Percentiles rank a stretch among this genome's conserved stretches.
Evolutionary conservation across 1,139 yeast species (phyloP).

Genomic region (Saccharomyces pastorianus): DNA sequence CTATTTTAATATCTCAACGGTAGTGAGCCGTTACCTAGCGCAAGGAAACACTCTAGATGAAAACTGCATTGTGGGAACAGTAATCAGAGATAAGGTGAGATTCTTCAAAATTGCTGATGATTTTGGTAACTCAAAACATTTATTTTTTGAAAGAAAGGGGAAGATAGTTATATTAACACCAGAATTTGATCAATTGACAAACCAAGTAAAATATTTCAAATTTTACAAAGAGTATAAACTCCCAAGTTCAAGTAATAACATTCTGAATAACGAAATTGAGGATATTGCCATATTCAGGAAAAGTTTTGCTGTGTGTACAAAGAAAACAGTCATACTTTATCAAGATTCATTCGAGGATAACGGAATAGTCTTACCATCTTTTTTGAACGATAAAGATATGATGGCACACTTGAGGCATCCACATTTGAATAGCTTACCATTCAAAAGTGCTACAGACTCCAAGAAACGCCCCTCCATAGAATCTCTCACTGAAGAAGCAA

Average conservation of each 20-base stretch:
- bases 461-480: constrained; percentile 34
- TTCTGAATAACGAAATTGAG: constrained; percentile 46
- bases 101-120: constrained; percentile 53
- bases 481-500: constrained; percentile 28
- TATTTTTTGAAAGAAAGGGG: constrained; percentile 44
- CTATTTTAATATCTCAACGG: constrained; percentile 49
- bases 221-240: constrained; percentile 38
- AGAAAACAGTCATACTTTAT: constrained; percentile 61
- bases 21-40: constrained; percentile 31
- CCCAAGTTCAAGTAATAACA: constrained; percentile 33
- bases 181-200: constrained; percentile 47
- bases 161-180: constrained; percentile 31
- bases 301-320: constrained; percentile 58
- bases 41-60: constrained; percentile 24
- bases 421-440: constrained; percentile 23
- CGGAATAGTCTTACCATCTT: constrained; percentile 45
- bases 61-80: constrained; percentile 29
- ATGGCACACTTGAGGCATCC: constrained; percentile 23
- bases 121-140: constrained; percentile 54
- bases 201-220: constrained; percentile 44
- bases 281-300: constrained; percentile 53
- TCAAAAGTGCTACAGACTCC: constrained; percentile 29
- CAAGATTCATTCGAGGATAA: constrained; percentile 47
- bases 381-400: constrained; percentile 28
- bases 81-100: constrained; percentile 36